A percentile compares a stretch with the other conserved stretches of the same genome.
These are phyloP conservation scores for Xenoacremonium recifei DNA, from an alignment of 2,329 filamentous ascomycete genomes.

Conservation along the genomic window DNA sequence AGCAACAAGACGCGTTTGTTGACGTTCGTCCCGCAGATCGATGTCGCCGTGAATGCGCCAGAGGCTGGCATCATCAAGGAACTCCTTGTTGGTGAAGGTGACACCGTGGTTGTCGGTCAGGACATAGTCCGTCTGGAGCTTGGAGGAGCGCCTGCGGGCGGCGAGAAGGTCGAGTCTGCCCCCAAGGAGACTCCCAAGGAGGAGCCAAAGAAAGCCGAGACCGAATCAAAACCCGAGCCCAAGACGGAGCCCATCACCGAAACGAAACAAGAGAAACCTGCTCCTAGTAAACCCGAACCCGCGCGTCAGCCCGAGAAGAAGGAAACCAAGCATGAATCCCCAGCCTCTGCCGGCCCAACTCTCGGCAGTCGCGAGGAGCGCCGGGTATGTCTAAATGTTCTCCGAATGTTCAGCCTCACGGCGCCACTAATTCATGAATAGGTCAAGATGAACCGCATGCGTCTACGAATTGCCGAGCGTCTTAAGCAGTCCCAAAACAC, in stretches of 20 bases:
- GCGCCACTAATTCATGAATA: constrained; percentile 34
- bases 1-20: constrained; percentile 3
- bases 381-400: constrained; percentile 58
- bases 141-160: constrained; percentile 53
- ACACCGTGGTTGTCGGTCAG: constrained; percentile 92
- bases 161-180: constrained; percentile 36
- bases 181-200: constrained; percentile 25
- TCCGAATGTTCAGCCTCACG: not conserved
- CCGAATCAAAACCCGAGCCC: constrained; percentile 35
- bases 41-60: constrained; percentile 93
- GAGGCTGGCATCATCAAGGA: constrained; percentile 90
- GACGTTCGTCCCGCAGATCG: constrained; percentile 61
- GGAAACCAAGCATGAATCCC: constrained; percentile 19
- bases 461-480: constrained; percentile 92
- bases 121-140: constrained; percentile 83
- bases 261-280: constrained; percentile 32
- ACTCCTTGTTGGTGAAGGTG: constrained; percentile 87
- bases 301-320: constrained; percentile 24
- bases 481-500: constrained; percentile 99
- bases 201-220: constrained; percentile 28
- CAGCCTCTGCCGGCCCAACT: constrained; percentile 31
- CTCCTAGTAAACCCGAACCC: constrained; percentile 24
- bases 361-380: constrained; percentile 81
- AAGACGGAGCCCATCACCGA: constrained; percentile 33
- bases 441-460: constrained; percentile 99